Conservation (phyloP, 345 rosid species). For the Anastatica hierochuntica region DNA sequence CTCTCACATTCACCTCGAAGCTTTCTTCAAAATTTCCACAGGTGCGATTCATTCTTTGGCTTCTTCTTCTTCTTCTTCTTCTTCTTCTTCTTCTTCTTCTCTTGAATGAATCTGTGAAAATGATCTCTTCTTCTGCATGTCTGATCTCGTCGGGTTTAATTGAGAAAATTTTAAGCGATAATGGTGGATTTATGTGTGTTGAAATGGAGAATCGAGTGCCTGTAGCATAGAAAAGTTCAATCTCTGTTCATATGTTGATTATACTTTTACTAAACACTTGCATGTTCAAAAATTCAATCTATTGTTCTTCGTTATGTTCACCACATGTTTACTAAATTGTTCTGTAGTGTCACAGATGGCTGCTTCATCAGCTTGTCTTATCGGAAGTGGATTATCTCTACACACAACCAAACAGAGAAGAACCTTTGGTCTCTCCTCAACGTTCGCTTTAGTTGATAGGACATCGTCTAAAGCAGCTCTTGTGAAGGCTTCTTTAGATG, state of each 20-base stretch:
- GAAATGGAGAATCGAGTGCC: too few relatives aligned
- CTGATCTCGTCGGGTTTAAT: too few relatives aligned
- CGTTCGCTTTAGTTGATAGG: conserved; percentile 24
- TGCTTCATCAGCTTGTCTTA: conserved; percentile 54
- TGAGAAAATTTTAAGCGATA: too few relatives aligned
- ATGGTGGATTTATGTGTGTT: too few relatives aligned
- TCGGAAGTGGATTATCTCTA: conserved; percentile 28
- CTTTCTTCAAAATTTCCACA: neutral
- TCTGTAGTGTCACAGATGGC: conserved; percentile 50
- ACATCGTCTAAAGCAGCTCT: conserved; percentile 28
- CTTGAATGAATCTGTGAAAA: neutral
- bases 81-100: neutral
- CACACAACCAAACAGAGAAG: conserved; percentile 12
- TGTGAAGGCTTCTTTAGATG: conserved; percentile 46
- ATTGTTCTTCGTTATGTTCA: neutral
- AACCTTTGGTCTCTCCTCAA: conserved; percentile 31
- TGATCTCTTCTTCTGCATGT: neutral
- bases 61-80: too few relatives aligned
- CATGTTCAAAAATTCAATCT: neutral
- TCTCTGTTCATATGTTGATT: too few relatives aligned
- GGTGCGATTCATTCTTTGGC: conserved; percentile 19
- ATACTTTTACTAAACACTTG: neutral
- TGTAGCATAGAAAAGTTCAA: too few relatives aligned
- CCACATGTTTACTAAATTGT: neutral
- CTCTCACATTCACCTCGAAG: too few relatives aligned